These are phyloP conservation scores for Rosellinia necatrix DNA, from an alignment of 2,329 filamentous ascomycete genomes.

Conservation along the genomic window DNA sequence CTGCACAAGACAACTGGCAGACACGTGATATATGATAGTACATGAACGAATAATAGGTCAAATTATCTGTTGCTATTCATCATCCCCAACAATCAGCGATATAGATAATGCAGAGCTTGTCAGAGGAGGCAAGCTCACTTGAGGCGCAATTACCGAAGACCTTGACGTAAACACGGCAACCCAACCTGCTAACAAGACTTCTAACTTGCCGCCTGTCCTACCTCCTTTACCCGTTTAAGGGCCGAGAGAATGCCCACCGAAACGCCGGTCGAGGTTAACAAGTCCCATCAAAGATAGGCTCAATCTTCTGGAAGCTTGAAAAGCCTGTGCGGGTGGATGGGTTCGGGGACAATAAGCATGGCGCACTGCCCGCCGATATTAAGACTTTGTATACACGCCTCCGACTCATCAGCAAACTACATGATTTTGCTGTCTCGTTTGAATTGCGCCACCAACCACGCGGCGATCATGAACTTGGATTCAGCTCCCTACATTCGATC, in stretches of 20 bases:
- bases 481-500: background rate
- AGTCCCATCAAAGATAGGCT: background rate
- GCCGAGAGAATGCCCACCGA: background rate
- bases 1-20: background rate
- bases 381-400: background rate
- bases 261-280: background rate
- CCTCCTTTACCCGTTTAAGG: background rate
- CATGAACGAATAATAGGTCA: too few relatives aligned
- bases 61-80: too few relatives aligned
- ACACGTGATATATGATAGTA: background rate
- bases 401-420: background rate
- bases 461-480: too few relatives aligned
- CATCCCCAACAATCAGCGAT: background rate
- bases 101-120: background rate
- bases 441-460: too few relatives aligned
- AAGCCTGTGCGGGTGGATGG: background rate
- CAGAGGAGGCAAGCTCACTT: background rate
- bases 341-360: background rate
- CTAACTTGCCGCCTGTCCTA: background rate
- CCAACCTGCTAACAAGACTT: background rate
- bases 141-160: background rate
- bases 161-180: background rate
- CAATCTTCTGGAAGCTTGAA: background rate
- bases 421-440: background rate
- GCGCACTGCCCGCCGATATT: background rate